A percentile compares a stretch with the other conserved stretches of the same genome.
phyloP scores from a whole-genome alignment of 495 filamentous ascomycete species.

The Hapsidospora chrysogenum region DNA sequence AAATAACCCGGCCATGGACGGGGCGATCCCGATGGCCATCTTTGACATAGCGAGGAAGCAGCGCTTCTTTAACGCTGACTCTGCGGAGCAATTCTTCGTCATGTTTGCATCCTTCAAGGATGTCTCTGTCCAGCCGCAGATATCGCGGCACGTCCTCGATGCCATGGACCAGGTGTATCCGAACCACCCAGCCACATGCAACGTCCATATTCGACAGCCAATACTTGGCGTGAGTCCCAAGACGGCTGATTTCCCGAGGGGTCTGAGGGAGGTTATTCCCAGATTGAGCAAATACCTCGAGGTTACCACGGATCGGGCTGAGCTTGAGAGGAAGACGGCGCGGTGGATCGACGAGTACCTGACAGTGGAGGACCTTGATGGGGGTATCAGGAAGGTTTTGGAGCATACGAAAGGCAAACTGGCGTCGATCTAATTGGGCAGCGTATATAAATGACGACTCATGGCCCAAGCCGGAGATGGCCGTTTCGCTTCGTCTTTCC shows the following conservation, averaged over 20 bases:
- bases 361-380: constrained; percentile 41
- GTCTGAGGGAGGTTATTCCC: constrained; percentile 45
- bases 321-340: constrained; percentile 36
- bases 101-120: constrained; percentile 52
- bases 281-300: constrained; percentile 32
- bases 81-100: constrained; percentile 64
- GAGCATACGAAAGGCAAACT: constrained; percentile 30
- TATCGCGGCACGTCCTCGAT: constrained; percentile 63
- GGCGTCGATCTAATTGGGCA: too few species aligned
- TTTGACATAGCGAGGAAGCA: constrained; percentile 79
- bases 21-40: constrained; percentile 82
- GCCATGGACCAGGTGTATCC: constrained; percentile 42
- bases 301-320: constrained; percentile 21
- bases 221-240: constrained; percentile 44
- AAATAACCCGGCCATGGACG: constrained; percentile 66
- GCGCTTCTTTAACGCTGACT: constrained; percentile 40
- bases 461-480: too few species aligned
- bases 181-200: constrained; percentile 37
- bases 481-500: too few species aligned
- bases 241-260: constrained; percentile 56
- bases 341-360: constrained; percentile 42
- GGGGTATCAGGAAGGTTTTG: constrained; percentile 47
- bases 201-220: constrained; percentile 55
- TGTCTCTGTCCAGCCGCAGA: constrained; percentile 43
- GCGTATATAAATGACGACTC: too few species aligned